Evolutionary conservation across 192 early-diverging fungal species (phyloP), one percentile per base, ranked within the genome.

Genomic region (Podila verticillata): DNA sequence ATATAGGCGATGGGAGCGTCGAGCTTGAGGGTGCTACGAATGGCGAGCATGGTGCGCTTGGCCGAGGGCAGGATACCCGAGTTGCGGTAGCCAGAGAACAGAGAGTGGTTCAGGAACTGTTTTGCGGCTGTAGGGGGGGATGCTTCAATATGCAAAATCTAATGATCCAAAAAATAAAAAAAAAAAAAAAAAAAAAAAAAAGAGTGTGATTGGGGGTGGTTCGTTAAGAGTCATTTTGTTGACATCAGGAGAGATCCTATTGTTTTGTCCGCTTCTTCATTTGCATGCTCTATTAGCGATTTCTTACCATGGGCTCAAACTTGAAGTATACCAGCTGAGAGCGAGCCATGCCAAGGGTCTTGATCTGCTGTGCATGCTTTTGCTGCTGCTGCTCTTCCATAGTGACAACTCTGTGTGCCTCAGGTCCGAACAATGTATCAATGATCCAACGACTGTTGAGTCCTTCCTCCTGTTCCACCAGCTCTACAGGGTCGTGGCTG

Each of bases 81-180:
- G 48, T 89, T 87, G 29, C 82, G 84, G 63, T 86, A 89, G 4
- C 88, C 88, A 13, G 75, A 75, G 61, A 83, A 82, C 61, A 83
- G 54, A 0, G 86, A 85, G 3, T 81, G 70, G 31, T 70, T 80
- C 10, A 87, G 54, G n/a, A 89, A 81, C 22, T 71, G 69, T 57
- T 86, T 83, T 20, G 86, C 88, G 13, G 88, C 81, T 36, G 75
- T 63, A 15, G 82, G 75, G 10, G 74, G 86, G 10, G 83, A 71
- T 32, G 88, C 75, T 65, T 89, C 86, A 49, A 89, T 82, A 61
- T 89, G 88, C 13, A 89, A 58, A 30, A 87, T 85, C 87, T 88
- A 35, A 4, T 51, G 4, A 19, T n/a, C 12, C 5, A 19, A 24
- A 24, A 54, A 54, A 22, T 0, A 35, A 31, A 9, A 29, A 15